These are phyloP conservation scores for Botrytis porri DNA, from an alignment of 2,329 filamentous ascomycete genomes.

Conservation along the genomic window DNA sequence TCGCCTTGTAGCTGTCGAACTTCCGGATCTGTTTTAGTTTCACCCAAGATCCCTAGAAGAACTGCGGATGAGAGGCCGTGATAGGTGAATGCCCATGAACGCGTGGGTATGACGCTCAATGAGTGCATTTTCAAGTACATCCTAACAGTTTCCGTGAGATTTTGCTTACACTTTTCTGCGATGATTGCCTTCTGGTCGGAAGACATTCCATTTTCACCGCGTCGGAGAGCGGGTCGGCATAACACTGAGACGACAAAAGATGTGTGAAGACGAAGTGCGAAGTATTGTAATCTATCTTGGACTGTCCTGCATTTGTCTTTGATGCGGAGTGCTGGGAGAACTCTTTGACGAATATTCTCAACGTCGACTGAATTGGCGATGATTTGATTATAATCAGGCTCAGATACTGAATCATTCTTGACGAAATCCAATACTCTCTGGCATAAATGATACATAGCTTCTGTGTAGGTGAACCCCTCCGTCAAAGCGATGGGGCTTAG, in stretches of 20 bases:
- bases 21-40: conserved; percentile 61
- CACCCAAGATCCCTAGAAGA: conserved; percentile 59
- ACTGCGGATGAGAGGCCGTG: conserved; percentile 64
- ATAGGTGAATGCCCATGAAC: conserved; percentile 67
- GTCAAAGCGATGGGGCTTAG: conserved; percentile 51
- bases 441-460: conserved; percentile 64
- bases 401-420: conserved; percentile 31
- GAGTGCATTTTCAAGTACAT: conserved; percentile 71
- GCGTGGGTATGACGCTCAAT: conserved; percentile 62
- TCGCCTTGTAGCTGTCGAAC: conserved; percentile 62
- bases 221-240: conserved; percentile 59
- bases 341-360: conserved; percentile 43
- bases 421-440: conserved; percentile 52
- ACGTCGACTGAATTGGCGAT: conserved; percentile 54
- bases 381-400: conserved; percentile 45
- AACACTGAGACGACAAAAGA: conserved; percentile 64
- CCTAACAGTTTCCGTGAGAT: conserved; percentile 62
- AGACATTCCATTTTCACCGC: conserved; percentile 48
- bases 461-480: conserved; percentile 56
- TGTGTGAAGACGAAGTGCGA: conserved; percentile 62
- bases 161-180: conserved; percentile 58
- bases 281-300: conserved; percentile 61
- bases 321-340: conserved; percentile 52
- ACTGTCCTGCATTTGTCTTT: conserved; percentile 64
- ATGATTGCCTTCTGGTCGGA: conserved; percentile 52